Percentiles rank a stretch among this genome's conserved stretches.
Conservation (phyloP, 768 basidiomycete species). For the Calocera viscosa region DNA sequence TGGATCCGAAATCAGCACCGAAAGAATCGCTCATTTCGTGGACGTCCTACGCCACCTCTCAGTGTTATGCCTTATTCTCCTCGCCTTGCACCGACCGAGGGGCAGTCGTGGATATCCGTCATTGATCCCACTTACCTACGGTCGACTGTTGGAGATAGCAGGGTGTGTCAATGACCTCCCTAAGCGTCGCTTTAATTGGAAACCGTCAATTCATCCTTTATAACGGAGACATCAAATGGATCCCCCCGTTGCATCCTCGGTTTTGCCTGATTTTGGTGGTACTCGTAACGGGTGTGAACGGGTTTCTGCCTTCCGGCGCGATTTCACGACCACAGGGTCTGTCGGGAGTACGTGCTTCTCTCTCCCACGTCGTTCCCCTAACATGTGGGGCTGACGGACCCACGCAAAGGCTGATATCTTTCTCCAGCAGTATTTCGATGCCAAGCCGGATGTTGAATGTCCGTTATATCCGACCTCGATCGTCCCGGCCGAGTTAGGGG, state of each 20-base stretch:
- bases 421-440: background rate
- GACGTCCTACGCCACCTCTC: too few relatives aligned
- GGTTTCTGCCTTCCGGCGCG: slow-evolving; percentile 7
- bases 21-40: too few relatives aligned
- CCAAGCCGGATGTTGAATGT: background rate
- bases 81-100: too few relatives aligned
- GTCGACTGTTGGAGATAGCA: too few relatives aligned
- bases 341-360: background rate
- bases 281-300: slow-evolving; percentile 11
- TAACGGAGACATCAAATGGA: background rate
- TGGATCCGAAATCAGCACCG: too few relatives aligned
- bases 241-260: background rate
- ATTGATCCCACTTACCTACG: too few relatives aligned
- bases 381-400: background rate
- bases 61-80: too few relatives aligned
- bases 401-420: slow-evolving; percentile 6
- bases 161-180: too few relatives aligned
- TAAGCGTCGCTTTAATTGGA: too few relatives aligned
- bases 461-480: slow-evolving; percentile 11
- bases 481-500: slow-evolving; percentile 5
- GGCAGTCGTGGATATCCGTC: too few relatives aligned
- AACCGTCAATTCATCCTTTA: background rate
- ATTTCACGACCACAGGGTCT: slow-evolving; percentile 4
- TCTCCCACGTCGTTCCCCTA: background rate
- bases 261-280: background rate